These are phyloP conservation scores for Cetradonia linearis DNA, from an alignment of 495 filamentous ascomycete species.

Conservation along the genomic window DNA sequence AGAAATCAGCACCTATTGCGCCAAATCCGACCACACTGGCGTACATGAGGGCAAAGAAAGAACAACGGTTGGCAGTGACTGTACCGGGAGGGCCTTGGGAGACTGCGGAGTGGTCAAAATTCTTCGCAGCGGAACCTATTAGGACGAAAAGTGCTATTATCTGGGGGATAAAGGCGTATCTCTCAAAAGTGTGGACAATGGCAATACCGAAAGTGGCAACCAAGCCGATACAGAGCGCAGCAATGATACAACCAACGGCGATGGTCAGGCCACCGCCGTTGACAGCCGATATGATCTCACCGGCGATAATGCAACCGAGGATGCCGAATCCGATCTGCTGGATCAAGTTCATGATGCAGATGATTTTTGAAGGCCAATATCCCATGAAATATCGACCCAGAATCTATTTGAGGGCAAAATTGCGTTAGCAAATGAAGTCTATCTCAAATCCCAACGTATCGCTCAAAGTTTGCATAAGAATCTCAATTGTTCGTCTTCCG, in stretches of 20 bases:
- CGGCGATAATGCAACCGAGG: slow-evolving; percentile 46
- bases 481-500: neutral
- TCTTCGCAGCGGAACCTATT: slow-evolving; percentile 52
- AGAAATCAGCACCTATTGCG: slow-evolving; percentile 39
- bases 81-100: slow-evolving; percentile 32
- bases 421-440: slow-evolving; percentile 7
- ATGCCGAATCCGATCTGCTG: slow-evolving; percentile 59
- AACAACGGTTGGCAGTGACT: slow-evolving; percentile 46
- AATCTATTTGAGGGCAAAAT: slow-evolving; percentile 35
- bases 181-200: slow-evolving; percentile 61
- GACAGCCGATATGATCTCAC: slow-evolving; percentile 47
- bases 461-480: neutral
- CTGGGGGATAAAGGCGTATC: slow-evolving; percentile 60
- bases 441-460: neutral
- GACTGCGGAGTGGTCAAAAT: slow-evolving; percentile 49
- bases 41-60: slow-evolving; percentile 53
- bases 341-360: slow-evolving; percentile 56
- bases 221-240: slow-evolving; percentile 47
- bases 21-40: slow-evolving; percentile 43
- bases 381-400: slow-evolving; percentile 65
- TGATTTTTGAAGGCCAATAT: slow-evolving; percentile 62
- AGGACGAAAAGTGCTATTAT: slow-evolving; percentile 54
- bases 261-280: slow-evolving; percentile 47
- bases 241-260: slow-evolving; percentile 57
- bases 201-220: slow-evolving; percentile 65